Evolutionary conservation across 2,329 filamentous ascomycete species (phyloP).

Genomic region (Zasmidium angulare): DNA sequence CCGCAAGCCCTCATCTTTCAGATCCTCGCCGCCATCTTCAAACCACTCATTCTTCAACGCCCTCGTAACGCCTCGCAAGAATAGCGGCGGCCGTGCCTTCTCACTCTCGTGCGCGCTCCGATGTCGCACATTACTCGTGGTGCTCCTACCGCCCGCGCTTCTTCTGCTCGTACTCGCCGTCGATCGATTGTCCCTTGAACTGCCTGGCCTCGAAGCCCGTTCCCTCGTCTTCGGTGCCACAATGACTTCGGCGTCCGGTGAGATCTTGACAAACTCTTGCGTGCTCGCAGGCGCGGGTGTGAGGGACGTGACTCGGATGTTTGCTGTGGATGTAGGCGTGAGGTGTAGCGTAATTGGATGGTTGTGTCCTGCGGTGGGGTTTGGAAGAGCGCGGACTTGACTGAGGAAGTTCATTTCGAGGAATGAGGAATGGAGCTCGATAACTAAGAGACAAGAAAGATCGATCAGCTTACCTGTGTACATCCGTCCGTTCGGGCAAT

Average conservation of each 20-base stretch:
- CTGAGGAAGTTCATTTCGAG: slow-evolving; percentile 89
- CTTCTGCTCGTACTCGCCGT: slow-evolving; percentile 76
- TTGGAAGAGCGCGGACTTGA: slow-evolving; percentile 90
- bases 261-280: slow-evolving; percentile 84
- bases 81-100: slow-evolving; percentile 63
- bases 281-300: slow-evolving; percentile 68
- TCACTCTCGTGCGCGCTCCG: slow-evolving; percentile 63
- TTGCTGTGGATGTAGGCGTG: slow-evolving; percentile 92
- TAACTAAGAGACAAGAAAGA: slow-evolving; percentile 52
- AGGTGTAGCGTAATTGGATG: slow-evolving; percentile 90
- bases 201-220: slow-evolving; percentile 52
- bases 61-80: slow-evolving; percentile 77
- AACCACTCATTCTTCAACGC: slow-evolving; percentile 73
- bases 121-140: slow-evolving; percentile 67
- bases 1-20: slow-evolving; percentile 61
- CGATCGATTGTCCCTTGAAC: slow-evolving; percentile 73
- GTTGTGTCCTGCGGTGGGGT: slow-evolving; percentile 61
- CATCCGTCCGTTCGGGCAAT: background rate
- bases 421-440: slow-evolving; percentile 94
- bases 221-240: slow-evolving; percentile 89
- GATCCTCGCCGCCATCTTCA: slow-evolving; percentile 52
- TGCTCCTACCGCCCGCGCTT: slow-evolving; percentile 68
- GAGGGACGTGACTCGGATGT: slow-evolving; percentile 82
- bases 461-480: background rate
- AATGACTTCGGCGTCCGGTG: slow-evolving; percentile 92